phyloP scores from a whole-genome alignment of 208 protist genomes.

The Trichomonas vaginalis region DNA sequence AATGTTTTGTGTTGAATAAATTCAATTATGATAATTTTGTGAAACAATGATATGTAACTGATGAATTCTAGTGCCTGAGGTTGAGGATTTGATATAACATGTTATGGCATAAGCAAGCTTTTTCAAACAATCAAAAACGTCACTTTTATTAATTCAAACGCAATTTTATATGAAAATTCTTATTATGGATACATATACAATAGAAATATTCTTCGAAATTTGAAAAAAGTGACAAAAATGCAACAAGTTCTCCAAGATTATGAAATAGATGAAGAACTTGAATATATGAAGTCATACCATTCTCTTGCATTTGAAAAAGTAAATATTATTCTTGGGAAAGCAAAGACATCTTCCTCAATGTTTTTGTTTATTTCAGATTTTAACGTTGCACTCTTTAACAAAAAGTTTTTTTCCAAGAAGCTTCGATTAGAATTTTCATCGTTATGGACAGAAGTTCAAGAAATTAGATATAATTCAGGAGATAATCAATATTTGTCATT shows the following conservation, averaged over 20 bases:
- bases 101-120: no score
- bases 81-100: no score
- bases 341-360: neutral
- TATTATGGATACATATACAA: no score
- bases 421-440: neutral
- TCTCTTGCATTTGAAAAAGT: neutral
- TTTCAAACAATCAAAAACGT: no score
- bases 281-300: neutral
- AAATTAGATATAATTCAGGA: neutral
- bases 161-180: no score
- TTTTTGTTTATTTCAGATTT: neutral
- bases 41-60: no score
- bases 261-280: neutral
- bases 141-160: no score
- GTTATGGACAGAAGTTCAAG: neutral
- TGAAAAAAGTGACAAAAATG: neutral
- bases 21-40: no score
- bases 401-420: neutral
- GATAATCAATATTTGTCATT: neutral
- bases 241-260: neutral
- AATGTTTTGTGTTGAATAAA: no score
- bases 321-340: neutral
- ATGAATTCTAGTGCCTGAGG: no score
- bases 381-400: neutral
- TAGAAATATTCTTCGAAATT: no score